Evolutionary conservation across 129 eudicot genomes (phyloP), one percentile per base, ranked within the genome.

Genomic region (Flaveria linearis): DNA sequence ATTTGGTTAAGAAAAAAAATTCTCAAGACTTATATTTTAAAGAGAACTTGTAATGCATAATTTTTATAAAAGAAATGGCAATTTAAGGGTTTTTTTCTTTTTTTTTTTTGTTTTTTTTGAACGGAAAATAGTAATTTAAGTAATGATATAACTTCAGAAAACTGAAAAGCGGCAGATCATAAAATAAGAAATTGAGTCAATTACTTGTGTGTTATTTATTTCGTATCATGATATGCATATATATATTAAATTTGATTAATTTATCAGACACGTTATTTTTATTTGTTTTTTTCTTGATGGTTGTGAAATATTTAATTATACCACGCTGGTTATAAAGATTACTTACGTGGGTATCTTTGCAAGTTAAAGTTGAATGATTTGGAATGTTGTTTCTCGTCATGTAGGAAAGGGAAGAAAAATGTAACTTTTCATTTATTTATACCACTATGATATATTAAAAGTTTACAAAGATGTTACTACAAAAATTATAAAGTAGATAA

Each of bases 261-360:
- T 39, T 33, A 36, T 49, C 5, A 49, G 53, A 49, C 53, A 49
- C 17, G 15, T 49, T 11, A 13, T 49, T 49, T 49, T 49, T 16
- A 12, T 49, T 49, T 49, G n/a, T 14, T 12, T 49, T 49, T 49
- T 49, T 49, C 11, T 75, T 17, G 36, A 75, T 49, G 4, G 28
- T 50, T 39, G 16, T 28, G 5, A 76, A 65, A 18, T 76, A 33
- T 36, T 33, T 55, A 5, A 50, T 65, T 18, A 36, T 30, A 16
- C 18, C 80, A 67, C 73, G 74, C 30, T 66, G 30, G 50, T 66
- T 66, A 18, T 76, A 66, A 51, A 64, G 10, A 76, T 36, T 22
- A 76, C 42, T 76, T 68, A 68, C 73, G 80, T 74, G 80, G 74
- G 22, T 76, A 15, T 76, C 66, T 76, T 76, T 66, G 73, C 56